Conservation (phyloP, 148 eudicot species). For the Spergularia marina region DNA sequence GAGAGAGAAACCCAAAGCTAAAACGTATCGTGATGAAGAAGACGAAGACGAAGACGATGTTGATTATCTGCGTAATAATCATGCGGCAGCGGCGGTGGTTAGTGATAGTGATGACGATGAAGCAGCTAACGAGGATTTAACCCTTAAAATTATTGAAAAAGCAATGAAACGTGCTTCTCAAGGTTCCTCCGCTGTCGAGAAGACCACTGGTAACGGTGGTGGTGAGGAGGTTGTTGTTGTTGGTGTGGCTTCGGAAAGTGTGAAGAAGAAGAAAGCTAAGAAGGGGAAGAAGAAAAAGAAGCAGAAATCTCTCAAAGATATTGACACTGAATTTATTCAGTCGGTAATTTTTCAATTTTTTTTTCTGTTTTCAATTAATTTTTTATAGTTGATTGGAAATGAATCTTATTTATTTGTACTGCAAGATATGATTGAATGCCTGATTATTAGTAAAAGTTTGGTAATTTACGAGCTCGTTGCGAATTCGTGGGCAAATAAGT, state of each 20-base stretch:
- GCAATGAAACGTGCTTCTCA: slow-evolving; percentile 47
- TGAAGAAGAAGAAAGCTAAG: slow-evolving; percentile 30
- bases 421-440: neutral
- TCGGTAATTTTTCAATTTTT: slow-evolving; percentile 26
- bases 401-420: neutral
- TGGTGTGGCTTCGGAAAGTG: slow-evolving; percentile 18
- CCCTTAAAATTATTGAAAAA: slow-evolving; percentile 74
- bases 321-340: slow-evolving; percentile 24
- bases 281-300: slow-evolving; percentile 28
- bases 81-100: neutral
- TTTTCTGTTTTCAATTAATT: neutral
- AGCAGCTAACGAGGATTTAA: slow-evolving; percentile 84
- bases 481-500: too few species aligned
- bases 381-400: neutral
- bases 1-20: slow-evolving; percentile 27
- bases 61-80: neutral
- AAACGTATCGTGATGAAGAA: neutral
- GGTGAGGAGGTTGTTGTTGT: slow-evolving; percentile 22
- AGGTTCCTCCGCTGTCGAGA: neutral
- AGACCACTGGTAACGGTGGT: neutral
- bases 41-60: slow-evolving; percentile 24
- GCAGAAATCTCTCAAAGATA: slow-evolving; percentile 32
- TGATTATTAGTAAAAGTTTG: neutral
- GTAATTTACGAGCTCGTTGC: too few species aligned
- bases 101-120: slow-evolving; percentile 59